Evolutionary conservation across 352 stramenopile genomes (phyloP).

Genomic region (Phytophthora nicotianae): DNA sequence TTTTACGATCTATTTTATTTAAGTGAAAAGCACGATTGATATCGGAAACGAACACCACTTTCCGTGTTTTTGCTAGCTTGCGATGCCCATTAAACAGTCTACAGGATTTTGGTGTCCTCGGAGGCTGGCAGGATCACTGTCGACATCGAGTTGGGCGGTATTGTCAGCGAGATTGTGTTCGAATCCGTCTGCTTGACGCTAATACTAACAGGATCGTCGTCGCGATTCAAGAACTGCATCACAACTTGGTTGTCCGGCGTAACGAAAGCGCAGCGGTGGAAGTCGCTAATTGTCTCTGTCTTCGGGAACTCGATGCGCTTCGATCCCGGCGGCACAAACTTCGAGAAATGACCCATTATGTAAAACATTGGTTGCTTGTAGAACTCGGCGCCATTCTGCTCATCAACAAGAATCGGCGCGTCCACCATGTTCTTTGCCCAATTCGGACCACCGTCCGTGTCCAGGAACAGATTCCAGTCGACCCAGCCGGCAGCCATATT

Average conservation of each 20-base stretch:
- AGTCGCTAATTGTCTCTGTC: conserved; percentile 34
- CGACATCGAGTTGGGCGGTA: conserved; percentile 16
- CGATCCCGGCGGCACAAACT: conserved; percentile 57
- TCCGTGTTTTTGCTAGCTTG: not conserved
- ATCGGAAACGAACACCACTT: not conserved
- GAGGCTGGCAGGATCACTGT: conserved; percentile 29
- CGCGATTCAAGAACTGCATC: conserved; percentile 46
- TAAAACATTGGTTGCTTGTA: conserved; percentile 88
- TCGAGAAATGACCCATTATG: conserved; percentile 22
- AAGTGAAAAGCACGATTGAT: not conserved
- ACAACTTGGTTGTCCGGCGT: conserved; percentile 51
- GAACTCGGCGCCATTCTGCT: conserved; percentile 53
- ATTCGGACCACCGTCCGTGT: conserved; percentile 71
- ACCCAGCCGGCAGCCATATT: conserved; percentile 78
- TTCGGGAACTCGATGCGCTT: conserved; percentile 44
- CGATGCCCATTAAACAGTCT: conserved; percentile 13
- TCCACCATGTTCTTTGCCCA: conserved; percentile 78
- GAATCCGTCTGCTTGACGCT: conserved; percentile 34
- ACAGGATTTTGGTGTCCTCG: conserved; percentile 22
- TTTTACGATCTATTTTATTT: not conserved
- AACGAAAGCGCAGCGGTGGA: conserved; percentile 43
- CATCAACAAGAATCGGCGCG: conserved; percentile 69
- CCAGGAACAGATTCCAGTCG: conserved; percentile 89
- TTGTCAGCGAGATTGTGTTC: conserved; percentile 17
- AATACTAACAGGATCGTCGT: conserved; percentile 28